phyloP scores from a whole-genome alignment of 495 filamentous ascomycete species.

The Hyaloscypha finlandica region DNA sequence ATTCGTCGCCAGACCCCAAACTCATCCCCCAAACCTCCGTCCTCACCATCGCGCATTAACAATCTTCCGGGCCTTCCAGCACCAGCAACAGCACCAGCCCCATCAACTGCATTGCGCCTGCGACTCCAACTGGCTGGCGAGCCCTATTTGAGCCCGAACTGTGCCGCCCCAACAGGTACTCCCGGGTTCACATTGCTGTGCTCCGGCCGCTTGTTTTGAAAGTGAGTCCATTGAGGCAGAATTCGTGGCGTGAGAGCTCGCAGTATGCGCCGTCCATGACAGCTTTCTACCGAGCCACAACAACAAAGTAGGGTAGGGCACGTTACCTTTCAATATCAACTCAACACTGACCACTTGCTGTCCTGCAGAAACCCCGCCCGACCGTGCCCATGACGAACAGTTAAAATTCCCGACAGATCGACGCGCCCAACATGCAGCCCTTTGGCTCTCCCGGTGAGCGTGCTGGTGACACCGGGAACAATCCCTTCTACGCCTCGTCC shows the following conservation, averaged over 20 bases:
- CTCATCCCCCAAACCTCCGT: no score
- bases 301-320: slow-evolving; percentile 9
- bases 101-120: neutral
- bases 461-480: slow-evolving; percentile 16
- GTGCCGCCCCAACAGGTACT: neutral
- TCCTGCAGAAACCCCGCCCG: slow-evolving; percentile 21
- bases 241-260: slow-evolving; percentile 21
- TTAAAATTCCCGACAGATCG: neutral
- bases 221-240: slow-evolving; percentile 27
- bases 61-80: neutral
- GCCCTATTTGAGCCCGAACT: neutral
- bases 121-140: neutral
- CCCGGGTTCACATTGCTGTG: slow-evolving; percentile 3
- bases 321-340: neutral
- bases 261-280: slow-evolving; percentile 15
- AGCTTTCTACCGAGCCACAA: slow-evolving; percentile 22
- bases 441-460: slow-evolving; percentile 27
- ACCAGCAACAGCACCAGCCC: neutral
- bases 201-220: slow-evolving; percentile 8
- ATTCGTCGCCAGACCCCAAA: no score
- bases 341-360: neutral
- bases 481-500: slow-evolving; percentile 29
- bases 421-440: slow-evolving; percentile 26
- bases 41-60: neutral
- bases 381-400: slow-evolving; percentile 24